Percentiles rank a stretch among this genome's conserved stretches.
phyloP scores from a whole-genome alignment of 2,329 filamentous ascomycete genomes.

The Fusarium sp. region DNA sequence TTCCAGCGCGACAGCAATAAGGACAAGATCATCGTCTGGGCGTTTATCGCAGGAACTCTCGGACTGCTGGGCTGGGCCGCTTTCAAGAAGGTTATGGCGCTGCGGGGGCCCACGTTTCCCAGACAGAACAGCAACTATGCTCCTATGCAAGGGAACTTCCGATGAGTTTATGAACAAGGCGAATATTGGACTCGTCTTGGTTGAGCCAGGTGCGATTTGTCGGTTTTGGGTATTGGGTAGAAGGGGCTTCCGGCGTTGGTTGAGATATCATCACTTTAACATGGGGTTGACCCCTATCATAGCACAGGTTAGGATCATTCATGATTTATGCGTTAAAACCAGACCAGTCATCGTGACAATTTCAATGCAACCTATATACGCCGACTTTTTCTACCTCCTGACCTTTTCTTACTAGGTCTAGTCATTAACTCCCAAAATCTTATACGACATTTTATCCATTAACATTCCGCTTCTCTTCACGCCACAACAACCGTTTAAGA shows the following conservation, averaged over 20 bases:
- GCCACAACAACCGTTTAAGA: constrained; percentile 43
- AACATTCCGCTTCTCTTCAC: constrained; percentile 19
- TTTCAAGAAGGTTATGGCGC: constrained; percentile 60
- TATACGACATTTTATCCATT: constrained; percentile 12
- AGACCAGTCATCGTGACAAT: constrained; percentile 39
- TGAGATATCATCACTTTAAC: constrained; percentile 14
- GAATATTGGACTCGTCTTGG: neutral
- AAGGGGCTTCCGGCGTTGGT: constrained; percentile 23
- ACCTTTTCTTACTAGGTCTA: constrained; percentile 33
- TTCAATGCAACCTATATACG: constrained; percentile 45
- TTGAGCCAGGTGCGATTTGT: neutral
- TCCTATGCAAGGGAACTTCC: constrained; percentile 44
- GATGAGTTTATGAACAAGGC: constrained; percentile 12
- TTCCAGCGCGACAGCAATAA: constrained; percentile 76
- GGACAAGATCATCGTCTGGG: constrained; percentile 74
- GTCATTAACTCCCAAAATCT: constrained; percentile 41
- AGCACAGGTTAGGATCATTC: constrained; percentile 1
- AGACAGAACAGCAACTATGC: constrained; percentile 47
- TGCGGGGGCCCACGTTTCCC: constrained; percentile 48
- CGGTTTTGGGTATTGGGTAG: neutral
- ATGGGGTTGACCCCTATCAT: constrained; percentile 11
- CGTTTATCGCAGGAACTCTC: constrained; percentile 68
- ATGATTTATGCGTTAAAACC: constrained; percentile 19
- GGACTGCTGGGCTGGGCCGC: constrained; percentile 71
- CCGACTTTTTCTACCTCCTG: constrained; percentile 39